Conservation (phyloP, 257 asterid species). For the Dorcoceras hygrometricum region DNA sequence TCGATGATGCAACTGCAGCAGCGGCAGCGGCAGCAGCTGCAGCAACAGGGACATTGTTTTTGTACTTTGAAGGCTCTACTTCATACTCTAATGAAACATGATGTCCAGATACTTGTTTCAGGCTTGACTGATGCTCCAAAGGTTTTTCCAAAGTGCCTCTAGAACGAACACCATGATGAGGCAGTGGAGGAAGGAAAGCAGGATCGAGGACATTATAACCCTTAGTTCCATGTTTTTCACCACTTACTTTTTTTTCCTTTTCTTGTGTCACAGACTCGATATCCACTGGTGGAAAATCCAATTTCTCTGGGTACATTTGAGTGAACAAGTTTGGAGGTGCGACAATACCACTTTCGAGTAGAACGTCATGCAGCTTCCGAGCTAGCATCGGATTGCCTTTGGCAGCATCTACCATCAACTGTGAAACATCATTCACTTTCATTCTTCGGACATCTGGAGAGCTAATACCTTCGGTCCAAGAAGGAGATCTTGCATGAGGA, state of each 20-base stretch:
- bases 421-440: constrained; percentile 92
- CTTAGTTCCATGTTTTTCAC: constrained; percentile 31
- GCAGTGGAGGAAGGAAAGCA: constrained; percentile 74
- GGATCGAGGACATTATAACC: constrained; percentile 37
- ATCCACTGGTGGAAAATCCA: constrained; percentile 36
- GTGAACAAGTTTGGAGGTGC: constrained; percentile 90
- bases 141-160: constrained; percentile 40
- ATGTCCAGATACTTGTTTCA: constrained; percentile 35
- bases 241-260: constrained; percentile 39
- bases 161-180: constrained; percentile 46
- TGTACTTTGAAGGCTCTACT: constrained; percentile 35
- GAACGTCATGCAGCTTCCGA: constrained; percentile 90
- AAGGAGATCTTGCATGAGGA: constrained; percentile 88
- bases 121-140: constrained; percentile 37
- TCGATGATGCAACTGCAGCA: constrained; percentile 89
- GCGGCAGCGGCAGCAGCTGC: constrained; percentile 91
- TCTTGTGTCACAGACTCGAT: constrained; percentile 37
- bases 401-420: constrained; percentile 93
- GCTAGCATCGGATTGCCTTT: constrained; percentile 92
- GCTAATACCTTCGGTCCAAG: constrained; percentile 98
- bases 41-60: constrained; percentile 65
- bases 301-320: constrained; percentile 58
- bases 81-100: constrained; percentile 42
- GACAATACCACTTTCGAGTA: constrained; percentile 94
- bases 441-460: constrained; percentile 80